phyloP scores from a whole-genome alignment of 768 basidiomycete genomes.

The Lepiota subincarnata region DNA sequence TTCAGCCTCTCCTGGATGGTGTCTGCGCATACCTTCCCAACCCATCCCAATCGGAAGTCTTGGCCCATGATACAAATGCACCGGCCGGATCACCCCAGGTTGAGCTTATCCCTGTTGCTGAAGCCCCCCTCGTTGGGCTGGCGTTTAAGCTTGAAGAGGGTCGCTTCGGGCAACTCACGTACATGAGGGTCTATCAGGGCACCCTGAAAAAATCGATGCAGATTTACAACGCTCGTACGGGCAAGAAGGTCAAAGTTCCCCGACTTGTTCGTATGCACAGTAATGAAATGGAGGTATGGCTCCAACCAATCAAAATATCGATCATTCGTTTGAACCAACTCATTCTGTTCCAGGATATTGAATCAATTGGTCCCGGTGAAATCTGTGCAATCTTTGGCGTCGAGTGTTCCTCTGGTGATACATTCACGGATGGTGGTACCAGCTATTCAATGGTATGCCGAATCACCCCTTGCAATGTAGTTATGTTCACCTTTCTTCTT shows the following conservation, averaged over 20 bases:
- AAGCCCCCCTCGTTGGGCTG: conserved; percentile 85
- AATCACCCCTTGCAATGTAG: background rate
- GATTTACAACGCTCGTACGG: conserved; percentile 90
- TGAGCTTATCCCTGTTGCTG: conserved; percentile 74
- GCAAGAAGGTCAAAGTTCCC: conserved; percentile 97
- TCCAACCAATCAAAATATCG: background rate
- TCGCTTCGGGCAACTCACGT: conserved; percentile 93
- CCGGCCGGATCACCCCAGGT: conserved; percentile 63
- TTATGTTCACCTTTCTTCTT: conserved; percentile 5
- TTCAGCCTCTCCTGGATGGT: conserved; percentile 92
- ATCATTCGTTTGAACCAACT: background rate
- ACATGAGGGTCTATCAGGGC: conserved; percentile 98
- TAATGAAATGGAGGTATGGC: conserved; percentile 93
- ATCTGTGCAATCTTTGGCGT: conserved; percentile 99
- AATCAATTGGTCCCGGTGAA: conserved; percentile 92
- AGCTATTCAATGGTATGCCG: conserved; percentile 84
- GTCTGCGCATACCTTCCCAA: conserved; percentile 94
- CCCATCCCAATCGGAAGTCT: conserved; percentile 72
- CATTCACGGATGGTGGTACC: conserved; percentile 90
- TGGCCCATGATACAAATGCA: conserved; percentile 79
- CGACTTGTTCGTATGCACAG: conserved; percentile 96
- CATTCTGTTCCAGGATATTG: conserved; percentile 65
- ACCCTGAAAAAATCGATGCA: conserved; percentile 79
- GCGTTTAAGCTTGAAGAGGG: conserved; percentile 99
- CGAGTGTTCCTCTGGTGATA: conserved; percentile 96